A percentile compares a stretch with the other conserved stretches of the same genome.
phyloP scores from a whole-genome alignment of 495 filamentous ascomycete species.

The Bathelium albidoporum region DNA sequence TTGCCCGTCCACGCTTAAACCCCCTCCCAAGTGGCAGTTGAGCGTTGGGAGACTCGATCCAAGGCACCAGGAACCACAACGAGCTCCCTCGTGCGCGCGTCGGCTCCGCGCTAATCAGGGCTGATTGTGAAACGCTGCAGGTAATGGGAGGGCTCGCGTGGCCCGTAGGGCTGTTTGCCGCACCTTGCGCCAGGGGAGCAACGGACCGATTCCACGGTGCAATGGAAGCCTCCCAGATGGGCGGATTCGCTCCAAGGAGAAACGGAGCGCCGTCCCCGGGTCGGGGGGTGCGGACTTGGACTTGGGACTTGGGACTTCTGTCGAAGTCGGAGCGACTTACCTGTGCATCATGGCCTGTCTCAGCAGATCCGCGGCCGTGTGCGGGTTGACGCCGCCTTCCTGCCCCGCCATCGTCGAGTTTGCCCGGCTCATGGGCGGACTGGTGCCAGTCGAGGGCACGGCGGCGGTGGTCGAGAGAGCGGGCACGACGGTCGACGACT shows the following conservation, averaged over 20 bases:
- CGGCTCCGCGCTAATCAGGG: not conserved
- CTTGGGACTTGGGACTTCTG: constrained; percentile 3
- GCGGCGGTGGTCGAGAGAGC: constrained; percentile 12
- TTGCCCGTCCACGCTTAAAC: too few species aligned
- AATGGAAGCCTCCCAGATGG: not conserved
- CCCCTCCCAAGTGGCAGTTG: not conserved
- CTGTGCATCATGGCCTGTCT: constrained; percentile 41
- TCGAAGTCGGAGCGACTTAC: constrained; percentile 36
- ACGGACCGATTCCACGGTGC: constrained; percentile 2
- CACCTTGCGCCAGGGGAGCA: not conserved
- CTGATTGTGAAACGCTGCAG: constrained; percentile 3
- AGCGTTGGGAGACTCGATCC: not conserved
- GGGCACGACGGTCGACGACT: constrained; percentile 17
- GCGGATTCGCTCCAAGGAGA: not conserved
- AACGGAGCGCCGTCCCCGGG: not conserved
- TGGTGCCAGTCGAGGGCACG: constrained; percentile 1
- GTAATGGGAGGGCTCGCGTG: not conserved
- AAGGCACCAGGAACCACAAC: not conserved
- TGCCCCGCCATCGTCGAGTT: constrained; percentile 3
- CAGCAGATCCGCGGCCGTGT: constrained; percentile 43
- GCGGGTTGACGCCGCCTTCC: constrained; percentile 25
- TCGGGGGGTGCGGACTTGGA: not conserved
- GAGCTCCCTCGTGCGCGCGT: not conserved
- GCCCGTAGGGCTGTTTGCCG: not conserved
- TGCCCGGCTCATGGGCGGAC: not conserved